These are phyloP conservation scores for Eutrema salsugineum DNA, from an alignment of 441 rosid genomes.

Conservation along the genomic window DNA sequence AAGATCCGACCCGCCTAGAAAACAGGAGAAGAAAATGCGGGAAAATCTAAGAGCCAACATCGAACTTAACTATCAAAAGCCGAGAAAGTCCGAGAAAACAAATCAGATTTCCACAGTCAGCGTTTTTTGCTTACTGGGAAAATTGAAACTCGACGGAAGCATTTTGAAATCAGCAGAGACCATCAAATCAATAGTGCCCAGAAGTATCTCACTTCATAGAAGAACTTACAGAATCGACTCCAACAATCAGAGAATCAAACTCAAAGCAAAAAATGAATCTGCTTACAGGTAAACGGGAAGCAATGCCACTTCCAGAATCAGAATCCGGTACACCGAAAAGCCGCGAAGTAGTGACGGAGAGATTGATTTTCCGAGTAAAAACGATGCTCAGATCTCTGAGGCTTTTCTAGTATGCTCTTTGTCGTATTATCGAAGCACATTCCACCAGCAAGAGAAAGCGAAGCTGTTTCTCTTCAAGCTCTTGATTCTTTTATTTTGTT, in stretches of 20 bases:
- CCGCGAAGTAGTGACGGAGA: not conserved
- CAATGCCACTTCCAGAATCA: slow-evolving; percentile 9
- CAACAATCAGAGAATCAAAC: not conserved
- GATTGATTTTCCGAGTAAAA: not conserved
- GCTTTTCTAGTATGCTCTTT: not conserved
- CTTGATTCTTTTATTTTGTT: not conserved
- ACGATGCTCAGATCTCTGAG: slow-evolving; percentile 14
- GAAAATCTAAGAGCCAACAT: not conserved
- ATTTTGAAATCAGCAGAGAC: not conserved
- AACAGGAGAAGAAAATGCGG: not conserved
- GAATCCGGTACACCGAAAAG: slow-evolving; percentile 15
- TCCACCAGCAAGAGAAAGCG: slow-evolving; percentile 24
- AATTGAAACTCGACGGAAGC: not conserved
- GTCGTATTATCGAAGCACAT: slow-evolving; percentile 4
- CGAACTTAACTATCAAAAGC: not conserved
- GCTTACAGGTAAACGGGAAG: not conserved
- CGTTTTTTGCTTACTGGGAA: not conserved
- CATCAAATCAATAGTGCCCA: not conserved
- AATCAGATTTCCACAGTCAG: not conserved
- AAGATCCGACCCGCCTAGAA: not conserved
- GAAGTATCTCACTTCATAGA: not conserved
- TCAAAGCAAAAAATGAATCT: not conserved
- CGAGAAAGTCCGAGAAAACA: not conserved
- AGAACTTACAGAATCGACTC: slow-evolving; percentile 1
- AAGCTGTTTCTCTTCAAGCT: not conserved